A percentile compares a stretch with the other conserved stretches of the same genome.
Evolutionary conservation across 2,329 filamentous ascomycete genomes (phyloP).

Genomic region (Rasamsonia emersonii): DNA sequence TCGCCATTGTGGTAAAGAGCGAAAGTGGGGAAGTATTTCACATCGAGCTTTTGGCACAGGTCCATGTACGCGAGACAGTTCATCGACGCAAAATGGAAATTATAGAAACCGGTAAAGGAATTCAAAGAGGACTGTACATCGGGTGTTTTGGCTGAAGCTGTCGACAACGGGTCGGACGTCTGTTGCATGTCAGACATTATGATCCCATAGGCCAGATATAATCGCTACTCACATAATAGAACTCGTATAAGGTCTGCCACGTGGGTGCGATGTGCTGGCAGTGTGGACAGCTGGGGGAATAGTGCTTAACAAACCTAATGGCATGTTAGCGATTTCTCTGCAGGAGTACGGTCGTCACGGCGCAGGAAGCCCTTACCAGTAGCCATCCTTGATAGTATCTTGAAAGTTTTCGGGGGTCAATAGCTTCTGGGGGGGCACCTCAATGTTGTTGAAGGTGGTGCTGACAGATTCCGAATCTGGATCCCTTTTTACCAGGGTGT

Average conservation of each 20-base stretch:
- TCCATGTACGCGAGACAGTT: constrained; percentile 81
- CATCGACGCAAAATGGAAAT: constrained; percentile 77
- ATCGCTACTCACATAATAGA: constrained; percentile 52
- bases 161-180: constrained; percentile 65
- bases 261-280: constrained; percentile 72
- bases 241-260: constrained; percentile 91
- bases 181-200: constrained; percentile 37
- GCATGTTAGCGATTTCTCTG: constrained; percentile 11
- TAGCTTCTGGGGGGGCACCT: constrained; percentile 43
- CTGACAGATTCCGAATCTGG: constrained; percentile 14
- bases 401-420: constrained; percentile 41
- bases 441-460: constrained; percentile 43
- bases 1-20: constrained; percentile 72
- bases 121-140: constrained; percentile 46
- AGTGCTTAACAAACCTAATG: constrained; percentile 44
- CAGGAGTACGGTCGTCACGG: neutral
- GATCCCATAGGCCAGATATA: neutral
- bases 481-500: constrained; percentile 6
- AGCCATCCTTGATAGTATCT: constrained; percentile 42
- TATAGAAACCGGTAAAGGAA: constrained; percentile 72
- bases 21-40: constrained; percentile 68
- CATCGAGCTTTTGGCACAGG: constrained; percentile 59
- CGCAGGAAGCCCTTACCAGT: constrained; percentile 34
- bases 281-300: constrained; percentile 53
- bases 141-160: constrained; percentile 41